Percentiles rank a stretch among this genome's conserved stretches.
These are phyloP conservation scores for Termitomyces eurrhizus DNA, from an alignment of 768 basidiomycete genomes.

Conservation along the genomic window DNA sequence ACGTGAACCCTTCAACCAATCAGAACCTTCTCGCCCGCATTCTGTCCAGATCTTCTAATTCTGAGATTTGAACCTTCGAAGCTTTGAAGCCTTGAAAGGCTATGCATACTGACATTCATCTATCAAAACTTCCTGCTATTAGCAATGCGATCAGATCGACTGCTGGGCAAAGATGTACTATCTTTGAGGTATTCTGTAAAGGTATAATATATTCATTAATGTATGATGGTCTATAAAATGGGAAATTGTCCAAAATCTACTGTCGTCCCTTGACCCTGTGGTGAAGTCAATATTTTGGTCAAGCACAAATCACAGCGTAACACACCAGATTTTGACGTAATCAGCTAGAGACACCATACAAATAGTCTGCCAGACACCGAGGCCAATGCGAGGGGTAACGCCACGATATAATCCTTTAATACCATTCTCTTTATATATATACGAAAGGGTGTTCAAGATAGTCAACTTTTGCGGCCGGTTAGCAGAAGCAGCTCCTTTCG, in stretches of 20 bases:
- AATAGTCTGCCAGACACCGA: conserved; percentile 96
- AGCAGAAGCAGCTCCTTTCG: conserved; percentile 67
- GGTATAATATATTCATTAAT: conserved; percentile 20
- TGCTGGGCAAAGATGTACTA: background rate
- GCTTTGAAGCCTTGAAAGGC: background rate
- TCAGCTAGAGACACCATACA: conserved; percentile 99
- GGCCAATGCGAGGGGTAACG: conserved; percentile 92
- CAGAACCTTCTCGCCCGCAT: no score
- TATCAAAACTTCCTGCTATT: background rate
- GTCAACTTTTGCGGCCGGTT: conserved; percentile 92
- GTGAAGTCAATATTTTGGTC: conserved; percentile 12
- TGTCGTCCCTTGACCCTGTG: conserved; percentile 51
- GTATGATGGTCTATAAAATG: conserved; percentile 12
- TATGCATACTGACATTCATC: background rate
- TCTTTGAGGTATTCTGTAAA: conserved; percentile 7
- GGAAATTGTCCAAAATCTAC: conserved; percentile 11
- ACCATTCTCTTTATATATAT: conserved; percentile 96
- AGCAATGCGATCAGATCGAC: background rate
- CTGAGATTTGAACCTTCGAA: background rate
- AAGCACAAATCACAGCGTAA: background rate
- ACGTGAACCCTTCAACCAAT: no score
- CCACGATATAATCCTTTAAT: conserved; percentile 96
- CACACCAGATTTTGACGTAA: conserved; percentile 85
- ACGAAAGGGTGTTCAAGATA: conserved; percentile 85
- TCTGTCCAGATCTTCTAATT: background rate